These are phyloP conservation scores for Pichia kluyveri DNA, from an alignment of 805 yeast species.

Conservation along the genomic window DNA sequence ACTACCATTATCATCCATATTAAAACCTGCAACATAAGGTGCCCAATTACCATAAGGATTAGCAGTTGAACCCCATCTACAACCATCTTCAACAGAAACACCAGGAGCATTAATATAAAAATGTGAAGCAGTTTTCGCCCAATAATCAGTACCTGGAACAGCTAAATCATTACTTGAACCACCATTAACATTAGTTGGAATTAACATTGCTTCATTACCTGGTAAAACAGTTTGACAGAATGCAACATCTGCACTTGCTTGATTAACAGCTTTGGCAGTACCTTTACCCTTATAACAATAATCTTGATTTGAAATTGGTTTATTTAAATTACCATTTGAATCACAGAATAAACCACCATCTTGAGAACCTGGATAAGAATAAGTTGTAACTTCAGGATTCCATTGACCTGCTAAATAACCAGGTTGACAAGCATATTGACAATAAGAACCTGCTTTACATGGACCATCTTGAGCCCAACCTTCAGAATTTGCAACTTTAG, in stretches of 20 bases:
- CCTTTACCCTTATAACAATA: slow-evolving; percentile 77
- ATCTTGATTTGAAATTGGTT: slow-evolving; percentile 45
- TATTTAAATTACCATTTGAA: slow-evolving; percentile 55
- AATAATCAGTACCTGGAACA: slow-evolving; percentile 78
- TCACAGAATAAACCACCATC: slow-evolving; percentile 81
- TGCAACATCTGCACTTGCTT: slow-evolving; percentile 53
- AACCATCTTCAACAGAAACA: slow-evolving; percentile 62
- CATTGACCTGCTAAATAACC: slow-evolving; percentile 85
- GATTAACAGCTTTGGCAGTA: slow-evolving; percentile 49
- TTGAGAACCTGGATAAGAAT: slow-evolving; percentile 68
- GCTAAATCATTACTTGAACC: slow-evolving; percentile 50
- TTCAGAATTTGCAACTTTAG: slow-evolving; percentile 46
- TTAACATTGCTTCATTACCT: slow-evolving; percentile 90
- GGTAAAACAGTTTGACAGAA: slow-evolving; percentile 91
- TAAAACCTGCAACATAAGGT: slow-evolving; percentile 89
- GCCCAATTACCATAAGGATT: slow-evolving; percentile 85
- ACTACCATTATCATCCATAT: slow-evolving; percentile 58
- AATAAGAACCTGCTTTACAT: slow-evolving; percentile 70
- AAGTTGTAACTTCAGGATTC: slow-evolving; percentile 69
- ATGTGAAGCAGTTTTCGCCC: slow-evolving; percentile 83
- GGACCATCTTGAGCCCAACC: slow-evolving; percentile 85
- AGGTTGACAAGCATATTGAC: slow-evolving; percentile 89
- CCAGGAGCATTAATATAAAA: slow-evolving; percentile 83
- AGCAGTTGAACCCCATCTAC: slow-evolving; percentile 70
- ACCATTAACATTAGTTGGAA: slow-evolving; percentile 63